Base-by-base conservation (phyloP, 805 yeast genomes). In the Grigorovia humatica region DNA sequence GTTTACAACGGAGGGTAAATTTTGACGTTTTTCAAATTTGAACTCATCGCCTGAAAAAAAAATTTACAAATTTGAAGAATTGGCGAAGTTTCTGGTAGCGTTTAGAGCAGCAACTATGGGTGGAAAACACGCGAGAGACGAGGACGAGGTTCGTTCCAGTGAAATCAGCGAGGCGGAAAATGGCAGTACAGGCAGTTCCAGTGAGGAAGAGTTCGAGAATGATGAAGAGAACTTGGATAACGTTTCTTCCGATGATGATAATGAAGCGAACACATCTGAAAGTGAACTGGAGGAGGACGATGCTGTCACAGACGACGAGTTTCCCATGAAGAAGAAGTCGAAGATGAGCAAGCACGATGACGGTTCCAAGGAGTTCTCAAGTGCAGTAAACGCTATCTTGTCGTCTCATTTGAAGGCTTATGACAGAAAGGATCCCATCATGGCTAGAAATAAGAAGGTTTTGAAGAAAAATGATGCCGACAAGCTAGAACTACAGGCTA, bases 341-440 rank as follows among this genome's bases (percentile, higher is more conserved):
- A 80, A 78, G 67, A 76, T 74, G 60, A 77, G 77, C 61, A 78
- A 76, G 49, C 70, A 70, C 45, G 83, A 78, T 54, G 88, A 83
- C 66, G 91, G 89, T n/a, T 76, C 88, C 0, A 82, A 74, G 45
- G 75, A 81, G 1, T 91, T 93, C 63, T 87, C 96, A 18, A 75
- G 70, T 51, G 98, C 98, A 0, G 80, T 93, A 62, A 80, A 73
- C 57, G 93, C 96, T 15, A 85, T 91, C 60, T 70, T 91, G 49
- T 85, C 85, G 5, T 88, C 98, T 1, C 83, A 81, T 60, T 74
- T 91, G 57, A 93, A 93, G 66, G 95, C 96, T 0, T 85, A 91
- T 60, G 88, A 85, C 62, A 76, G 97, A 63, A 78, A 78, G 46
- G 96, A 90, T 65, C 99, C 99, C 2, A 87, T 91, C 51, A 75